Percentiles rank a stretch among this genome's conserved stretches.
These are phyloP conservation scores for Yamadazyma paraphyllophila DNA, from an alignment of 805 yeast species.

Conservation along the genomic window DNA sequence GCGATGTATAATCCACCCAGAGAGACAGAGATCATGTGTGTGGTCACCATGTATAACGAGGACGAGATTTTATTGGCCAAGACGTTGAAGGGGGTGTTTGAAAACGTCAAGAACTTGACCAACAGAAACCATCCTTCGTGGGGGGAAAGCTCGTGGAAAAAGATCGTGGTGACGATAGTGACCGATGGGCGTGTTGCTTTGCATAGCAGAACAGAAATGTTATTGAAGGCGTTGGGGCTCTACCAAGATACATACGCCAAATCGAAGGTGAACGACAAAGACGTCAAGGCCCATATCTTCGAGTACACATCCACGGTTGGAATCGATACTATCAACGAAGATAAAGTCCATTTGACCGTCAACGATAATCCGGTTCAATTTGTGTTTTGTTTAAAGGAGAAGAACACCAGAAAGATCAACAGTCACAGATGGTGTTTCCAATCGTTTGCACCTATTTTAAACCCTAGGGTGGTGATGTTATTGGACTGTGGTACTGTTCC, in stretches of 20 bases:
- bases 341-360: conserved; percentile 64
- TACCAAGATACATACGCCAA: conserved; percentile 97
- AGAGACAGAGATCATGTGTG: conserved; percentile 80
- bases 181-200: conserved; percentile 90
- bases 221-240: conserved; percentile 83
- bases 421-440: conserved; percentile 97
- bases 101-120: conserved; percentile 74
- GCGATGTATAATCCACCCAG: conserved; percentile 74
- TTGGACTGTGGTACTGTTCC: conserved; percentile 96
- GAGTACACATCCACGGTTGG: conserved; percentile 94
- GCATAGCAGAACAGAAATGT: conserved; percentile 72
- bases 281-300: conserved; percentile 83
- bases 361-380: conserved; percentile 80
- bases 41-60: conserved; percentile 88
- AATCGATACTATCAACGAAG: conserved; percentile 59
- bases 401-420: conserved; percentile 85
- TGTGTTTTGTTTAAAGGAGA: conserved; percentile 85
- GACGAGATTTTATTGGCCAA: conserved; percentile 77
- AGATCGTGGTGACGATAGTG: conserved; percentile 83
- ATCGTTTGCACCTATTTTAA: conserved; percentile 78
- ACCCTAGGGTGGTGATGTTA: conserved; percentile 80
- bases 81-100: conserved; percentile 87
- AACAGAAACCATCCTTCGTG: conserved; percentile 67
- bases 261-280: conserved; percentile 77
- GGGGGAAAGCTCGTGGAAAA: conserved; percentile 98